These are phyloP conservation scores for Suhomyces bokatorum DNA, from an alignment of 1,139 yeast species.

Conservation along the genomic window DNA sequence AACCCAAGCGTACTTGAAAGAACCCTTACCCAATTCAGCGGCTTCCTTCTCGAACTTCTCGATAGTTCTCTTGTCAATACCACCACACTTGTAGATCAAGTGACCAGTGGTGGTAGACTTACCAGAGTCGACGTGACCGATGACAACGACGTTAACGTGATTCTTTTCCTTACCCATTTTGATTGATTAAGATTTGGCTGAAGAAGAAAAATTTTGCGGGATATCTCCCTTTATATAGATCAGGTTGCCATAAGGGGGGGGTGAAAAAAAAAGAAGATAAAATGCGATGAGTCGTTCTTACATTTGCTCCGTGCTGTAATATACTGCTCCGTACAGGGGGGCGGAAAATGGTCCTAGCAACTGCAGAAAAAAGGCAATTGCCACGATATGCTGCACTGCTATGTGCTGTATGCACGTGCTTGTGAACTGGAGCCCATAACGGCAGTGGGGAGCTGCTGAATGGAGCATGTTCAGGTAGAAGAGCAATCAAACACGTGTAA, in stretches of 20 bases:
- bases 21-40: too few relatives aligned
- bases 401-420: neutral
- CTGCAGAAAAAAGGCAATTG: neutral
- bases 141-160: conserved; percentile 99
- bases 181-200: conserved; percentile 10
- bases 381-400: too few relatives aligned
- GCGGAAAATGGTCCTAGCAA: neutral
- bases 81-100: conserved; percentile 94
- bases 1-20: too few relatives aligned
- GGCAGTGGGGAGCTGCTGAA: neutral
- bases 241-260: conserved; percentile 7
- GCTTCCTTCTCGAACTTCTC: conserved; percentile 99
- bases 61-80: conserved; percentile 96
- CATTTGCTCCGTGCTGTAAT: conserved; percentile 1
- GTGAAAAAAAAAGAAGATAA: conserved; percentile 11
- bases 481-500: conserved; percentile 14
- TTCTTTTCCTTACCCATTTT: conserved; percentile 83
- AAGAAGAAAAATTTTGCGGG: conserved; percentile 10
- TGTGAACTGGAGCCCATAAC: neutral
- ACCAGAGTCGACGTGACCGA: conserved; percentile 41
- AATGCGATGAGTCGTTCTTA: conserved; percentile 12
- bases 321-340: neutral
- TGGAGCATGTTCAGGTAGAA: too few relatives aligned
- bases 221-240: conserved; percentile 10
- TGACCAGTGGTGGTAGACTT: conserved; percentile 62